Evolutionary conservation across 306 rosid species (phyloP).

Genomic region (Luffa acutangula): DNA sequence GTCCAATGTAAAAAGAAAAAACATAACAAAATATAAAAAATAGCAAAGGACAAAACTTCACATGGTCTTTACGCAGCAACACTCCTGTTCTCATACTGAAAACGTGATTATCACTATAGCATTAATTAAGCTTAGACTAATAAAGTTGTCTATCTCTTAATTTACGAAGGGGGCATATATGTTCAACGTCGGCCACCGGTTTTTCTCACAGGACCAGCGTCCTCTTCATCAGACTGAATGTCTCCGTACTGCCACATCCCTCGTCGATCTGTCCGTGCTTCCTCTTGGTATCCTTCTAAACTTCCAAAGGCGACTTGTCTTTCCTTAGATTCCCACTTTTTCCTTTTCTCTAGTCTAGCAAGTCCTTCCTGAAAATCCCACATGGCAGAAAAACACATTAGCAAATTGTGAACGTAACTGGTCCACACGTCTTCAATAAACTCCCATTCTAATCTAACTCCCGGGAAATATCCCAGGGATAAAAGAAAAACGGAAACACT

Average conservation of each 20-base stretch:
- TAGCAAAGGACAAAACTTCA: conserved; percentile 4
- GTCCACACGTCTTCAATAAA: not conserved
- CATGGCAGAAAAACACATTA: not conserved
- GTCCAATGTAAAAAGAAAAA: not conserved
- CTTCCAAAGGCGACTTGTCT: conserved; percentile 54
- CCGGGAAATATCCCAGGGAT: not conserved
- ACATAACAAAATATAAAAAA: not conserved
- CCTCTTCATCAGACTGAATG: conserved; percentile 81
- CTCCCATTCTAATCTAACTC: not conserved
- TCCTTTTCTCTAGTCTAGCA: conserved; percentile 68
- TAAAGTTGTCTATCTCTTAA: not conserved
- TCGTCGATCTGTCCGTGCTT: conserved; percentile 53
- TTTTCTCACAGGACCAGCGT: conserved; percentile 50
- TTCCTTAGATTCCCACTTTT: conserved; percentile 64
- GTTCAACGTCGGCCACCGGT: conserved; percentile 50
- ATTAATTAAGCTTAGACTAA: not conserved
- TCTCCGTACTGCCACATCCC: conserved; percentile 97
- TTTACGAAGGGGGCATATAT: not conserved
- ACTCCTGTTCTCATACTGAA: not conserved
- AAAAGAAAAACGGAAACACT: not conserved
- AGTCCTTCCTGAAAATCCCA: conserved; percentile 75
- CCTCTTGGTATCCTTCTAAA: conserved; percentile 71
- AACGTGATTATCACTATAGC: not conserved
- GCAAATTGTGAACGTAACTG: not conserved
- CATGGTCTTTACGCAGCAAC: not conserved